Conservation (phyloP, 2,329 filamentous ascomycete species). For the Bipolaris sorokiniana region DNA sequence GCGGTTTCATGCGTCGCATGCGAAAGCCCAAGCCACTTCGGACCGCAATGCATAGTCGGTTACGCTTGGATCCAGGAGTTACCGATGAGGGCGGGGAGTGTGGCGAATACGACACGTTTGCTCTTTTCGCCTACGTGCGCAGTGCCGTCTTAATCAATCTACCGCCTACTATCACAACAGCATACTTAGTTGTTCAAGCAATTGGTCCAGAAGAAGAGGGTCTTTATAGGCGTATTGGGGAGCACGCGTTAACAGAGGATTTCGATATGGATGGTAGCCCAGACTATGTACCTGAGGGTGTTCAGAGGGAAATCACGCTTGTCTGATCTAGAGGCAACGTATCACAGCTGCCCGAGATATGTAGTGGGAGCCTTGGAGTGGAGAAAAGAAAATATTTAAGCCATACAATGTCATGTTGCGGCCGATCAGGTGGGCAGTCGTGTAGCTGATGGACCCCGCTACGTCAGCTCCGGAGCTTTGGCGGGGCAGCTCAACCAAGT, state of each 20-base stretch:
- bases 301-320: not conserved
- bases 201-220: not conserved
- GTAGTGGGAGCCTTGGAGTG: not conserved
- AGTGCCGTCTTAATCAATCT: not conserved
- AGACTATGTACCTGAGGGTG: not conserved
- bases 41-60: not conserved
- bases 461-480: slow-evolving; percentile 11
- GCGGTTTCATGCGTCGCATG: not conserved
- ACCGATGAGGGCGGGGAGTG: not conserved
- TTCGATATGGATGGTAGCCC: not conserved
- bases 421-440: not conserved
- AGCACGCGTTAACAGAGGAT: not conserved
- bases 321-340: not conserved
- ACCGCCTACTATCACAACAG: not conserved
- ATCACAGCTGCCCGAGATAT: not conserved
- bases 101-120: not conserved
- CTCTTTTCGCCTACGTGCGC: not conserved
- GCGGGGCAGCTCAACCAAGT: slow-evolving; percentile 9
- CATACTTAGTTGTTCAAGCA: not conserved
- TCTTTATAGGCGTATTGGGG: not conserved
- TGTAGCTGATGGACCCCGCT: slow-evolving; percentile 4
- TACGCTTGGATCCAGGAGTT: not conserved
- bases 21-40: not conserved
- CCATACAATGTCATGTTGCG: not conserved
- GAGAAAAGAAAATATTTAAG: not conserved